A percentile compares a stretch with the other conserved stretches of the same genome.
phyloP scores from a whole-genome alignment of 192 early-diverging fungal species.

The Backusella tarrabulga region DNA sequence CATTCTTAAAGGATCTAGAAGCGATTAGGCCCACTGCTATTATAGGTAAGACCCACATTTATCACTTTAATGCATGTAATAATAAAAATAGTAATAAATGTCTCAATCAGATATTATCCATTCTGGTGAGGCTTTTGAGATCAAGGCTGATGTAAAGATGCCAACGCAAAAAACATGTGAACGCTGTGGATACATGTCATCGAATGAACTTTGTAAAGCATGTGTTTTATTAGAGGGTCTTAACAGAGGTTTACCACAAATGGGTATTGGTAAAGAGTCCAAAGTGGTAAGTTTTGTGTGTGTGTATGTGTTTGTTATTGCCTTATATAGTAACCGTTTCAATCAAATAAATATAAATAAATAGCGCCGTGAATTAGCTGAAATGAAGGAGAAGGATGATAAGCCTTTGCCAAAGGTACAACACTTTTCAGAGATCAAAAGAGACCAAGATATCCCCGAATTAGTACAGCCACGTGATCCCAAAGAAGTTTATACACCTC shows the following conservation, averaged over 20 bases:
- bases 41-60: conserved; percentile 52
- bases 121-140: conserved; percentile 86
- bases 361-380: conserved; percentile 9
- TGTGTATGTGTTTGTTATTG: not conserved
- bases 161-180: conserved; percentile 67
- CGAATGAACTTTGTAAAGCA: conserved; percentile 90
- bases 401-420: conserved; percentile 17
- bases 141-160: conserved; percentile 61
- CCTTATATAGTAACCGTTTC: no score
- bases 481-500: conserved; percentile 20
- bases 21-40: conserved; percentile 84
- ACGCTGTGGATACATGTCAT: conserved; percentile 94
- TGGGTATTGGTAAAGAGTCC: conserved; percentile 56
- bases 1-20: conserved; percentile 95
- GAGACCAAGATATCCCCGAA: conserved; percentile 16
- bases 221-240: conserved; percentile 92
- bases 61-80: not conserved
- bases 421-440: conserved; percentile 34
- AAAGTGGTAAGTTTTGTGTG: conserved; percentile 32
- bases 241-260: conserved; percentile 81
- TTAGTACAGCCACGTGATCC: conserved; percentile 22
- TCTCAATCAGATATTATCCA: conserved; percentile 82
- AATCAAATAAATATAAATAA: not conserved
- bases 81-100: not conserved
- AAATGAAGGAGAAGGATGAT: not conserved